A percentile compares a stretch with the other conserved stretches of the same genome.
phyloP scores from a whole-genome alignment of 352 stramenopile species.

The Globisporangium uncinulatum region DNA sequence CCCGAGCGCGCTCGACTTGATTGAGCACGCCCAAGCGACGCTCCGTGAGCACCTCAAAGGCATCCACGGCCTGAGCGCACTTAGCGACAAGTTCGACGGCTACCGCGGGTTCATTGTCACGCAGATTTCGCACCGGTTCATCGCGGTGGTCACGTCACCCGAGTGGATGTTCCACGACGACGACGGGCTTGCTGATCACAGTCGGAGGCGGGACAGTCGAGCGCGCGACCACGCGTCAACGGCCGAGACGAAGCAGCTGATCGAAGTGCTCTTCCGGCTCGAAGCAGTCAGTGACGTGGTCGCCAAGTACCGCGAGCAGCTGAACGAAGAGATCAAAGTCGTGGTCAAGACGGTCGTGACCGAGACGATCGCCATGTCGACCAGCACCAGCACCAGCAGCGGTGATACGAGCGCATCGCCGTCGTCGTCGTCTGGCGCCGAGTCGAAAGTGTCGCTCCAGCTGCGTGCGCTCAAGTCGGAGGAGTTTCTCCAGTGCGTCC shows the following conservation, averaged over 20 bases:
- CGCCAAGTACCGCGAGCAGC: conserved; percentile 66
- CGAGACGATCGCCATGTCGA: conserved; percentile 77
- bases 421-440: conserved; percentile 11
- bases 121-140: conserved; percentile 79
- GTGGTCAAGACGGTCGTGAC: conserved; percentile 87
- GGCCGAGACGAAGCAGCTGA: conserved; percentile 43
- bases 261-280: conserved; percentile 72
- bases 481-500: conserved; percentile 82
- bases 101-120: conserved; percentile 66
- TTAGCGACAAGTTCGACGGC: conserved; percentile 71
- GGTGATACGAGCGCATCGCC: conserved; percentile 7
- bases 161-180: conserved; percentile 81
- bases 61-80: conserved; percentile 65
- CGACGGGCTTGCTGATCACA: conserved; percentile 12
- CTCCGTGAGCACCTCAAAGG: conserved; percentile 68
- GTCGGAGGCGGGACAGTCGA: conserved; percentile 12
- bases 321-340: conserved; percentile 85
- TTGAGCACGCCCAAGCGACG: conserved; percentile 63
- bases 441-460: conserved; percentile 83
- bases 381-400: conserved; percentile 24
- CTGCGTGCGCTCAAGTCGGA: conserved; percentile 72
- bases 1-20: conserved; percentile 68
- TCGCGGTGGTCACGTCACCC: conserved; percentile 69
- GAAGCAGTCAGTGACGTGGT: conserved; percentile 68
- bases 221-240: conserved; percentile 26